These are phyloP conservation scores for Exsudoporus floridanus DNA, from an alignment of 1,284 basidiomycete genomes.

Conservation along the genomic window DNA sequence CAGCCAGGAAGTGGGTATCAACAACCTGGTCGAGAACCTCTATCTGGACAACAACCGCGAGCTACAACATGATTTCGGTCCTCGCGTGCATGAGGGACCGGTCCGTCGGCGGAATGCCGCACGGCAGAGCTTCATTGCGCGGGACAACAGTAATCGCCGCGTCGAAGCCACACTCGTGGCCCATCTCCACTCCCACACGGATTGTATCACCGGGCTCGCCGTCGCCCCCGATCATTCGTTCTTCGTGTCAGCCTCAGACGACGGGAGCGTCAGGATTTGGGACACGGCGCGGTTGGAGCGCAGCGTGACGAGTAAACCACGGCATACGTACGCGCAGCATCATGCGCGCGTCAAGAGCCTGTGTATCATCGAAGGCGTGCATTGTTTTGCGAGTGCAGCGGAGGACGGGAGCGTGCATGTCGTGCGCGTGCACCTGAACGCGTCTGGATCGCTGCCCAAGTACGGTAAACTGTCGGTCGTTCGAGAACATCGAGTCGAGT, in stretches of 20 bases:
- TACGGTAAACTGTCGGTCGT: conserved; percentile 78
- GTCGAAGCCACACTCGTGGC: conserved; percentile 79
- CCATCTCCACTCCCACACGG: conserved; percentile 83
- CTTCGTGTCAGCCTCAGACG: conserved; percentile 88
- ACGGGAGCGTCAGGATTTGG: conserved; percentile 84
- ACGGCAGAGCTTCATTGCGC: conserved; percentile 59
- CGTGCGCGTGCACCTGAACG: conserved; percentile 73
- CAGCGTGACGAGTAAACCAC: conserved; percentile 70
- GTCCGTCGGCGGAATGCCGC: conserved; percentile 70
- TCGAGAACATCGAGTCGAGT: conserved; percentile 69
- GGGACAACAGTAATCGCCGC: conserved; percentile 45
- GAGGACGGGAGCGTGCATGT: conserved; percentile 86
- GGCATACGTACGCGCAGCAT: conserved; percentile 76
- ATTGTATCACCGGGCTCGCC: conserved; percentile 76
- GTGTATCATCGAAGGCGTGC: conserved; percentile 79
- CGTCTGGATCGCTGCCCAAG: conserved; percentile 64
- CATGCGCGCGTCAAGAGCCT: conserved; percentile 78
- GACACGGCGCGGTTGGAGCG: conserved; percentile 78
- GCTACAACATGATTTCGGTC: conserved; percentile 86
- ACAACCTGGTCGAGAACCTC: conserved; percentile 83
- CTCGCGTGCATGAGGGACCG: conserved; percentile 77
- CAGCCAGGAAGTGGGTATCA: conserved; percentile 83
- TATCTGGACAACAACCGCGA: conserved; percentile 86
- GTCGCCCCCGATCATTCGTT: conserved; percentile 94
- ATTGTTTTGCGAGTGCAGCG: conserved; percentile 87